Evolutionary conservation across 1,139 yeast genomes (phyloP).

Genomic region (Hansenula lynferdii): DNA sequence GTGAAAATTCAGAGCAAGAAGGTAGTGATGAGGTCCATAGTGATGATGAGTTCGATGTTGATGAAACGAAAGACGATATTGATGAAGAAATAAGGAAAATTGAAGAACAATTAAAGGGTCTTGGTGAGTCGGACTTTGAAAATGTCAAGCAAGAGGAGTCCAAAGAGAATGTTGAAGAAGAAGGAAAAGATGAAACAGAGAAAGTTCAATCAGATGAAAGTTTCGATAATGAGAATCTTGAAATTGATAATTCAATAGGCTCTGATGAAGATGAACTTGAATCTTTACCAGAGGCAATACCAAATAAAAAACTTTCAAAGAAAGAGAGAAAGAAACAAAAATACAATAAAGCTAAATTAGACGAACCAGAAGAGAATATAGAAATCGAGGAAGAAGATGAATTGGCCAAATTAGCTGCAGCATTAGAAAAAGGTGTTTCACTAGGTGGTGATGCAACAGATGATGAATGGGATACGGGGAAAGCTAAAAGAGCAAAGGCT

Average conservation of each 20-base stretch:
- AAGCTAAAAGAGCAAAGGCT: constrained; percentile 33
- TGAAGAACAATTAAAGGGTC: constrained; percentile 28
- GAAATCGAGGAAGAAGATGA: constrained; percentile 26
- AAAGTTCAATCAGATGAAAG: constrained; percentile 3
- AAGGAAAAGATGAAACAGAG: constrained; percentile 2
- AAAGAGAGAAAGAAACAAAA: constrained; percentile 24
- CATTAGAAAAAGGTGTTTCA: constrained; percentile 29
- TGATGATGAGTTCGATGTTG: constrained; percentile 4
- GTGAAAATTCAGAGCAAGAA: no score
- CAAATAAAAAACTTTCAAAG: constrained; percentile 20
- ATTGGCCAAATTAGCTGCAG: constrained; percentile 33
- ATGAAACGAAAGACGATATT: constrained; percentile 9
- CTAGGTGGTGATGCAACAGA: constrained; percentile 30
- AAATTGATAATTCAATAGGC: constrained; percentile 13
- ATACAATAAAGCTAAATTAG: constrained; percentile 6
- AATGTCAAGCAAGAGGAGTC: constrained; percentile 6
- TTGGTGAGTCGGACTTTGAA: constrained; percentile 14
- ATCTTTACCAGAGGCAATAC: constrained; percentile 9
- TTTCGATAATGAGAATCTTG: constrained; percentile 1
- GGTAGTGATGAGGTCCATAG: constrained; percentile 22
- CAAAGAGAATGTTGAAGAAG: no score
- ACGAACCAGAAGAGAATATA: constrained; percentile 25
- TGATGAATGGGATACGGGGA: constrained; percentile 43
- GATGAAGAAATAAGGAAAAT: constrained; percentile 28
- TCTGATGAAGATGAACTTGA: constrained; percentile 20